These are phyloP conservation scores for Tremellales sp. DNA, from an alignment of 1,284 basidiomycete species.

Conservation along the genomic window DNA sequence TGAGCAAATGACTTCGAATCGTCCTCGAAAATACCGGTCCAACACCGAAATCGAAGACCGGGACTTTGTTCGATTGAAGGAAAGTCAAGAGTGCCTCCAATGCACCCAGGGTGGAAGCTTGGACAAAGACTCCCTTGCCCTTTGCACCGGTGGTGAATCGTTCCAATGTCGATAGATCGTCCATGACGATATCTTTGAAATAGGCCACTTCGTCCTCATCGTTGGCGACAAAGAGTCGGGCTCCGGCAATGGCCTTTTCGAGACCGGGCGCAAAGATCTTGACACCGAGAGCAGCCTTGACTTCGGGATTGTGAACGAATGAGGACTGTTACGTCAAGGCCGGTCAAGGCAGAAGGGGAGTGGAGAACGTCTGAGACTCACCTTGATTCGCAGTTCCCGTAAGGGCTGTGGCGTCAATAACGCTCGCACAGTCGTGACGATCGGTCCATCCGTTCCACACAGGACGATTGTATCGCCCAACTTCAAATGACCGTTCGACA, in stretches of 20 bases:
- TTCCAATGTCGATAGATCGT: conserved; percentile 83
- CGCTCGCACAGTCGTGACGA: conserved; percentile 91
- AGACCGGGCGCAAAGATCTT: conserved; percentile 95
- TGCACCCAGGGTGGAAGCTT: conserved; percentile 95
- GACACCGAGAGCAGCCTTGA: conserved; percentile 96
- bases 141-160: conserved; percentile 85
- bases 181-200: conserved; percentile 92
- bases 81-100: conserved; percentile 96
- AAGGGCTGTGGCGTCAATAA: conserved; percentile 94
- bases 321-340: conserved; percentile 59
- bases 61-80: conserved; percentile 92
- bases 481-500: conserved; percentile 88
- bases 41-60: conserved; percentile 95
- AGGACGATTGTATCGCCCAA: conserved; percentile 96
- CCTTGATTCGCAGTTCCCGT: conserved; percentile 94
- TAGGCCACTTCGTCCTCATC: conserved; percentile 97
- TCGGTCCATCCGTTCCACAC: conserved; percentile 96
- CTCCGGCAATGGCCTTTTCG: conserved; percentile 99
- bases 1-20: conserved; percentile 85
- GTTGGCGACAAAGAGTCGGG: conserved; percentile 82
- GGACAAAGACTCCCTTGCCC: conserved; percentile 94
- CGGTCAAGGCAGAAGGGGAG: not conserved
- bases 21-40: conserved; percentile 97
- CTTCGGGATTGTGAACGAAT: conserved; percentile 97
- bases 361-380: conserved; percentile 29